These are phyloP conservation scores for Backusella tarrabulga DNA, from an alignment of 192 early-diverging fungal species.

Conservation along the genomic window DNA sequence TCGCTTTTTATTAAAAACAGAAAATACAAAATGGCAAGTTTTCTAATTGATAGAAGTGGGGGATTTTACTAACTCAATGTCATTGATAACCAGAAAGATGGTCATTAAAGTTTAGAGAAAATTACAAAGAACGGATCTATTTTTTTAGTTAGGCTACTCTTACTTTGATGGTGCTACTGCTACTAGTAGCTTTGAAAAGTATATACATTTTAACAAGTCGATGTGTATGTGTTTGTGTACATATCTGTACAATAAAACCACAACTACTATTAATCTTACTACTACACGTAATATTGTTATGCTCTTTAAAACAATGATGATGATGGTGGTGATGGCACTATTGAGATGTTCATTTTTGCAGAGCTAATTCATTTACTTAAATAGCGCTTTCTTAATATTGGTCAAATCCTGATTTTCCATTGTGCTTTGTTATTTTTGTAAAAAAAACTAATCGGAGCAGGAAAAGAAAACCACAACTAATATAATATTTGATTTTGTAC, in stretches of 20 bases:
- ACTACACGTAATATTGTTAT: not conserved
- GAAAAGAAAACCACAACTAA: not conserved
- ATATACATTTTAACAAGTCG: no score
- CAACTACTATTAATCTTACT: not conserved
- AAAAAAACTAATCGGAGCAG: not conserved
- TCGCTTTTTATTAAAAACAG: not conserved
- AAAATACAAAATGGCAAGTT: not conserved
- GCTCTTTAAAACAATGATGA: not conserved
- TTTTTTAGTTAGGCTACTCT: not conserved
- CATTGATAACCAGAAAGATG: not conserved
- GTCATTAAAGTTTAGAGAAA: not conserved
- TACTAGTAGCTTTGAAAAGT: not conserved
- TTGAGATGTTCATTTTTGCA: not conserved
- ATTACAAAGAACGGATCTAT: not conserved
- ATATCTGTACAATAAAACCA: not conserved
- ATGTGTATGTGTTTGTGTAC: no score
- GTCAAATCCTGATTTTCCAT: not conserved
- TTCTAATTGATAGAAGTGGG: not conserved
- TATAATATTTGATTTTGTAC: not conserved
- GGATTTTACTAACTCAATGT: not conserved
- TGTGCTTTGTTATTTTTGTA: not conserved
- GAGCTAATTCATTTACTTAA: not conserved
- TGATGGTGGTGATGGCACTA: not conserved
- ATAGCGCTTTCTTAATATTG: not conserved
- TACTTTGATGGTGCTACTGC: not conserved